Conservation (phyloP, 768 basidiomycete species). For the Tylopilus intermedius region DNA sequence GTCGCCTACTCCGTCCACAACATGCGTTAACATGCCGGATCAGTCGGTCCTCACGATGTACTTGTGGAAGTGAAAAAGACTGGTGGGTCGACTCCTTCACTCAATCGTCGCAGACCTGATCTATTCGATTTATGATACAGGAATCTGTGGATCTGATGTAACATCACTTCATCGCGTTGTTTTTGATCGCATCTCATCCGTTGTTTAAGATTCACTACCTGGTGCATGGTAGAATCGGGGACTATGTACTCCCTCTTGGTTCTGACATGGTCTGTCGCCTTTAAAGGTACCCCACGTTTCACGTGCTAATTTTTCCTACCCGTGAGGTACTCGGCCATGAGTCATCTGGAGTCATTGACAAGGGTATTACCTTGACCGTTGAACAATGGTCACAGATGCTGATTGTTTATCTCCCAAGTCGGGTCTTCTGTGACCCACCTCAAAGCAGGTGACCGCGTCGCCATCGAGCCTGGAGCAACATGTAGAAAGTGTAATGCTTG, state of each 20-base stretch:
- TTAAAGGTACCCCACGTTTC: not conserved
- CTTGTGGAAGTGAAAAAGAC: slow-evolving; percentile 91
- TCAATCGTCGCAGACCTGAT: slow-evolving; percentile 10
- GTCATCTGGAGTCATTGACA: slow-evolving; percentile 72
- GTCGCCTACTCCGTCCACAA: not conserved
- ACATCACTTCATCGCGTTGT: slow-evolving; percentile 10
- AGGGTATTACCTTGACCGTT: slow-evolving; percentile 38
- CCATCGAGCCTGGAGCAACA: slow-evolving; percentile 85
- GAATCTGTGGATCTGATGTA: slow-evolving; percentile 91
- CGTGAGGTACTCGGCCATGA: slow-evolving; percentile 91
- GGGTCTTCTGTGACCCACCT: slow-evolving; percentile 72
- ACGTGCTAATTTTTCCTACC: not conserved
- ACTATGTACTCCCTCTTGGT: slow-evolving; percentile 65
- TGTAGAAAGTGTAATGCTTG: slow-evolving; percentile 83
- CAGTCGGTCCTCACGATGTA: slow-evolving; percentile 71
- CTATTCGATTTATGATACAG: slow-evolving; percentile 33
- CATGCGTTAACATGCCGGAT: slow-evolving; percentile 3
- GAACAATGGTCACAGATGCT: not conserved
- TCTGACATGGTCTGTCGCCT: slow-evolving; percentile 58
- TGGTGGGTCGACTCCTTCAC: slow-evolving; percentile 41
- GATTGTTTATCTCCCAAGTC: slow-evolving; percentile 38
- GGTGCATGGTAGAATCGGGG: slow-evolving; percentile 72
- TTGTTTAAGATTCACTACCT: slow-evolving; percentile 66
- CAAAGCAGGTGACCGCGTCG: slow-evolving; percentile 81
- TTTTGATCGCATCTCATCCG: slow-evolving; percentile 5